A percentile compares a stretch with the other conserved stretches of the same genome.
Conservation (phyloP, 2,329 filamentous ascomycete species). For the Torrubiellomyces zombiae region DNA sequence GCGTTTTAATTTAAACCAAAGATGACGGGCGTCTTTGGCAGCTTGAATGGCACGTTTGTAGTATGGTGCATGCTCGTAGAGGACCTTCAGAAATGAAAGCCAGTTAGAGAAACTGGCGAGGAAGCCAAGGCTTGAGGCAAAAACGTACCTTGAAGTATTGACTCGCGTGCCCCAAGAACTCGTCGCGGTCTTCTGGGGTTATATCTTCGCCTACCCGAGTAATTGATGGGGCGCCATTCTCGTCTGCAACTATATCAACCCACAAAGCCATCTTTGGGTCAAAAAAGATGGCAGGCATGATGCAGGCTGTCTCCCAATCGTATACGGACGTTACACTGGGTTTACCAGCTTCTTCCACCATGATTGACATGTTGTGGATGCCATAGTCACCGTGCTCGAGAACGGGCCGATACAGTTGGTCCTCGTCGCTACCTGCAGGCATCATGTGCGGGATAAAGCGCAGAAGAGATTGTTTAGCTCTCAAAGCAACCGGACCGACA, state of each 20-base stretch:
- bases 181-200: constrained; percentile 3
- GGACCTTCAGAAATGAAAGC: not conserved
- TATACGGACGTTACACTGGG: constrained; percentile 12
- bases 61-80: not conserved
- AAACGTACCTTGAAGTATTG: constrained; percentile 11
- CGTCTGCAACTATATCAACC: constrained; percentile 6
- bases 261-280: constrained; percentile 7
- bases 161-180: constrained; percentile 9
- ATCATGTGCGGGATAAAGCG: constrained; percentile 10
- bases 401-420: constrained; percentile 13
- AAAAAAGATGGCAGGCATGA: constrained; percentile 14
- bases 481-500: constrained; percentile 4
- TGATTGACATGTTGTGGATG: constrained; percentile 13
- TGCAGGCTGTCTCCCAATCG: constrained; percentile 14
- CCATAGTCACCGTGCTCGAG: constrained; percentile 18
- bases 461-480: constrained; percentile 12
- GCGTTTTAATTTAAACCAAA: not conserved
- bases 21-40: not conserved
- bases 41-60: not conserved
- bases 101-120: too few species aligned
- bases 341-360: constrained; percentile 2
- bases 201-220: constrained; percentile 7
- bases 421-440: constrained; percentile 3
- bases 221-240: constrained; percentile 8
- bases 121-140: too few species aligned